These are phyloP conservation scores for Ophiobolus disseminans DNA, from an alignment of 2,329 filamentous ascomycete genomes.

Conservation along the genomic window DNA sequence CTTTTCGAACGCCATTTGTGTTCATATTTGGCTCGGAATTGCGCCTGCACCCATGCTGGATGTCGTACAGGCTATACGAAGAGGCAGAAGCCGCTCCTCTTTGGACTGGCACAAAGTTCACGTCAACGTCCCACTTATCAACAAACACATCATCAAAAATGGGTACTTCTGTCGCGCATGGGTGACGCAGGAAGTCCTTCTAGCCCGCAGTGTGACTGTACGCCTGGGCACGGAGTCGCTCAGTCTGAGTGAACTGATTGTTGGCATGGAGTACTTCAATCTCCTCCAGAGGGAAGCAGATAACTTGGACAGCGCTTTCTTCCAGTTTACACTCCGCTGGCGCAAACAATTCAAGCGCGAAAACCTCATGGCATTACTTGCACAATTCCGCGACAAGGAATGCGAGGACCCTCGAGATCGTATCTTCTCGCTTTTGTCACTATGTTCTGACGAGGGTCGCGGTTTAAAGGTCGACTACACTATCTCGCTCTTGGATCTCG, in stretches of 20 bases:
- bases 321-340: neutral
- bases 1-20: neutral
- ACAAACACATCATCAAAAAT: neutral
- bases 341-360: neutral
- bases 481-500: neutral
- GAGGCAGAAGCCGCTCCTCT: no score
- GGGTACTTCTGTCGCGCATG: constrained; percentile 8
- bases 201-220: neutral
- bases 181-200: constrained; percentile 8
- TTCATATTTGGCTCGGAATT: neutral
- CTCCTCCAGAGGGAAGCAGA: neutral
- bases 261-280: neutral
- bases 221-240: neutral
- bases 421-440: neutral
- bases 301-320: neutral
- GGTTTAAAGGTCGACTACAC: neutral
- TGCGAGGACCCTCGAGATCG: constrained; percentile 1
- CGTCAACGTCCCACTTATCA: no score
- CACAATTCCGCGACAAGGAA: neutral
- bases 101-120: no score
- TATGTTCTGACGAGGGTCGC: neutral
- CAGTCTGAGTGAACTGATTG: neutral
- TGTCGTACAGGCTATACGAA: neutral
- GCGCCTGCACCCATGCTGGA: neutral
- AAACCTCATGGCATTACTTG: neutral